These are phyloP conservation scores for Diplodia seriata DNA, from an alignment of 2,329 filamentous ascomycete species.

Conservation along the genomic window DNA sequence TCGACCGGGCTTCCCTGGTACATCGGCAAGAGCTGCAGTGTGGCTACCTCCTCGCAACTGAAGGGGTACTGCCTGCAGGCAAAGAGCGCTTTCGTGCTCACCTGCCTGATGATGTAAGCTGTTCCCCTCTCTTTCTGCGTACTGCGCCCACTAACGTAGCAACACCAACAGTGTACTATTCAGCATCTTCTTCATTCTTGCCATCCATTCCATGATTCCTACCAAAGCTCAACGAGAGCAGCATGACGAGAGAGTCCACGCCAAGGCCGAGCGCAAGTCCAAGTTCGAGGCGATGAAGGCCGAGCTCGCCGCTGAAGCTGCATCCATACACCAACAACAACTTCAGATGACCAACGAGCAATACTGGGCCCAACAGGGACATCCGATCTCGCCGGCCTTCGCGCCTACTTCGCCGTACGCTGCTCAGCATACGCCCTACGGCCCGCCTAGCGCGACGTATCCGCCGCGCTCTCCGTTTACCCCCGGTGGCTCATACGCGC, in stretches of 20 bases:
- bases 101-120: constrained; percentile 71
- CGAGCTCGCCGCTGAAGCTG: constrained; percentile 40
- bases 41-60: constrained; percentile 63
- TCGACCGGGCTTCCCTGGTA: constrained; percentile 75
- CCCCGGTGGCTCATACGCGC: constrained; percentile 46
- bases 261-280: constrained; percentile 37
- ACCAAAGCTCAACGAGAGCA: constrained; percentile 42
- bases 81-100: constrained; percentile 70
- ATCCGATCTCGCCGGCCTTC: constrained; percentile 10
- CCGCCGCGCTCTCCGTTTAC: constrained; percentile 37
- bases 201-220: constrained; percentile 62
- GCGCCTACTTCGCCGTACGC: constrained; percentile 16
- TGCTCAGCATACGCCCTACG: constrained; percentile 15
- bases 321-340: constrained; percentile 10
- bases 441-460: constrained; percentile 15
- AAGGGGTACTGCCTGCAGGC: constrained; percentile 69
- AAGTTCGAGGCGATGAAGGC: constrained; percentile 46
- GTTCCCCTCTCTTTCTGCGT: constrained; percentile 36
- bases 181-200: constrained; percentile 64
- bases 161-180: constrained; percentile 62
- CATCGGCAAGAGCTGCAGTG: constrained; percentile 71
- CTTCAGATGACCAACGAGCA: constrained; percentile 26
- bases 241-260: constrained; percentile 38
- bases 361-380: constrained; percentile 31
- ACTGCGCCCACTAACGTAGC: constrained; percentile 17